Evolutionary conservation across 169 alveolate genomes (phyloP), one percentile per base, ranked within the genome.

Genomic region (Cryptosporidium canis): DNA sequence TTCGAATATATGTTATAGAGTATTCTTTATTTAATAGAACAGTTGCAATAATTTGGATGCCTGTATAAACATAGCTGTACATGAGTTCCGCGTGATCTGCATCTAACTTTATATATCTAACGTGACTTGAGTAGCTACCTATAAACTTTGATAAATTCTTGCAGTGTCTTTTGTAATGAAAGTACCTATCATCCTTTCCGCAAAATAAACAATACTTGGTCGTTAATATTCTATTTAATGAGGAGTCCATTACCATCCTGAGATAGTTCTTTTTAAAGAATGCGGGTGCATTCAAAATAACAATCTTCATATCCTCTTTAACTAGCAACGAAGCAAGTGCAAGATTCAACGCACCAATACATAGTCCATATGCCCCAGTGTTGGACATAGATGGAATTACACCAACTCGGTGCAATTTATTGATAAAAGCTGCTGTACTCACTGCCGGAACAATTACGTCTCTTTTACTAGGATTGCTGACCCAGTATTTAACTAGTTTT

Each of bases 371-470:
- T 43, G 61, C 55, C 7, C 66, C 87, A 12, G 87, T 41, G 44
- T 77, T 31, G 27, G 61, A 27, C 24, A 77, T 4, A 8, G 87
- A 77, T n/a, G 87, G 87, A 39, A 77, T 77, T 14, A 58, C 64
- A 8, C 87, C 87, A 12, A 77, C 31, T 11, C 87, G 51, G 18
- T 14, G 29, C 31, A 77, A 58, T 18, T 61, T 77, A 18, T 77
- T 77, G 14, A 77, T 77, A 44, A 58, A 58, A 18, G 87, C 87
- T 7, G 72, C 72, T n/a, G 87, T 27, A 33, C 87, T 77, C n/a
- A 77, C 55, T 77, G 72, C 87, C 12, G 87, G 87, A 14, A 44
- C 31, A 44, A 77, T 29, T n/a, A 77, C 27, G 37, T 77, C 70
- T 21, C n/a, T 43, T n/a, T 77, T 56, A 11, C 16, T 77, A 43